These are phyloP conservation scores for Tuber indicum DNA, from an alignment of 495 filamentous ascomycete species.

Conservation along the genomic window DNA sequence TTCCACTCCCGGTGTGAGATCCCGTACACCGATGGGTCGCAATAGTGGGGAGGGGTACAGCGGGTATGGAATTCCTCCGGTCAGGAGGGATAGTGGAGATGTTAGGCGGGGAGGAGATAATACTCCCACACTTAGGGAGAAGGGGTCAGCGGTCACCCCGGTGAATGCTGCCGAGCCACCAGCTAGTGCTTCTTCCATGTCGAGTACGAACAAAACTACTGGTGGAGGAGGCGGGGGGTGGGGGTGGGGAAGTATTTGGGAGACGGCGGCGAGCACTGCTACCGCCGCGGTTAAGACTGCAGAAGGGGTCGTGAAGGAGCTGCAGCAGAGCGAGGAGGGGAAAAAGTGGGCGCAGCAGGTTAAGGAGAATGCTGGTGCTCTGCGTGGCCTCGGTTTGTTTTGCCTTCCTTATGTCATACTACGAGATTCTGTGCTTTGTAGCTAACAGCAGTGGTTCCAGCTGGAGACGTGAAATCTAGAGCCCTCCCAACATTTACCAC, in stretches of 20 bases:
- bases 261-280: conserved; percentile 48
- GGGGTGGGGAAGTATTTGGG: conserved; percentile 76
- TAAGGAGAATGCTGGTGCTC: conserved; percentile 76
- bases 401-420: conserved; percentile 4
- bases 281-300: conserved; percentile 88
- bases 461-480: conserved; percentile 79
- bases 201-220: conserved; percentile 27
- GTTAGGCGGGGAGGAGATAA: conserved; percentile 20
- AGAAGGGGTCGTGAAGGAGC: conserved; percentile 86
- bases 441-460: conserved; percentile 45
- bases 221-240: conserved; percentile 63
- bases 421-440: conserved; percentile 28
- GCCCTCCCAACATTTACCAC: conserved; percentile 92
- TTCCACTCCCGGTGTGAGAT: conserved; percentile 31
- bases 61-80: conserved; percentile 36
- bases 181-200: conserved; percentile 26
- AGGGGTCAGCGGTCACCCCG: conserved; percentile 16
- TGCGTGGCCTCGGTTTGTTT: conserved; percentile 68
- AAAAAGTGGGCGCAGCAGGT: conserved; percentile 94
- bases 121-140: conserved; percentile 43
- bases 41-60: conserved; percentile 29
- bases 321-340: conserved; percentile 92
- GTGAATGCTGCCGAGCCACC: conserved; percentile 35
- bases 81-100: conserved; percentile 28
- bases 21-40: conserved; percentile 34